Conservation (phyloP, 768 basidiomycete species). For the Tulasnella sp. region DNA sequence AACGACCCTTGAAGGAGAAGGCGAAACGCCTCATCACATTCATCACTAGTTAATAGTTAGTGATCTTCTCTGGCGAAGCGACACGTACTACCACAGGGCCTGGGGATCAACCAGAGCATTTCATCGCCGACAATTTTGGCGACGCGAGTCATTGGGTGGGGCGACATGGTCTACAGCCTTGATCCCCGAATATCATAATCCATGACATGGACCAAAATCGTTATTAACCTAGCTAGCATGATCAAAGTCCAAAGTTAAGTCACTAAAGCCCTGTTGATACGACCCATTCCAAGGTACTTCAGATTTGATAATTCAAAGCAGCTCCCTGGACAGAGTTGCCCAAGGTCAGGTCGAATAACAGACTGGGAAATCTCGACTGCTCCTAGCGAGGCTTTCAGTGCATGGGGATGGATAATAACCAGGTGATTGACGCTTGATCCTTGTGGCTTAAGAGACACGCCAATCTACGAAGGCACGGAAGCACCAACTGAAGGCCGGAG, state of each 20-base stretch:
- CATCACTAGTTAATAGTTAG: background rate
- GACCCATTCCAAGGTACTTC: background rate
- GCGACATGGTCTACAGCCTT: background rate
- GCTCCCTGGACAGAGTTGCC: background rate
- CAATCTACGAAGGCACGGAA: background rate
- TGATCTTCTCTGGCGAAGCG: background rate
- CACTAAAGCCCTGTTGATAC: background rate
- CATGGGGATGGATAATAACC: background rate
- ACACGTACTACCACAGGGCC: background rate
- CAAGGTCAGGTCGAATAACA: background rate
- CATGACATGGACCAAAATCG: background rate
- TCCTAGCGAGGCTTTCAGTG: background rate
- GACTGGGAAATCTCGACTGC: background rate
- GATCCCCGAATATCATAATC: background rate
- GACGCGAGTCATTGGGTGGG: background rate
- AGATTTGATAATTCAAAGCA: background rate
- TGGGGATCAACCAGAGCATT: background rate
- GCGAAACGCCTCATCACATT: background rate
- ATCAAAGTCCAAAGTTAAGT: background rate
- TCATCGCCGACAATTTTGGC: background rate
- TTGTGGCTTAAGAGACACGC: background rate
- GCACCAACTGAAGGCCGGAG: background rate
- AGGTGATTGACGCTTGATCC: background rate
- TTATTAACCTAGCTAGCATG: background rate
- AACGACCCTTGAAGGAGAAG: background rate